A percentile compares a stretch with the other conserved stretches of the same genome.
phyloP scores from a whole-genome alignment of 1,284 basidiomycete species.

The Tilletia indica region DNA sequence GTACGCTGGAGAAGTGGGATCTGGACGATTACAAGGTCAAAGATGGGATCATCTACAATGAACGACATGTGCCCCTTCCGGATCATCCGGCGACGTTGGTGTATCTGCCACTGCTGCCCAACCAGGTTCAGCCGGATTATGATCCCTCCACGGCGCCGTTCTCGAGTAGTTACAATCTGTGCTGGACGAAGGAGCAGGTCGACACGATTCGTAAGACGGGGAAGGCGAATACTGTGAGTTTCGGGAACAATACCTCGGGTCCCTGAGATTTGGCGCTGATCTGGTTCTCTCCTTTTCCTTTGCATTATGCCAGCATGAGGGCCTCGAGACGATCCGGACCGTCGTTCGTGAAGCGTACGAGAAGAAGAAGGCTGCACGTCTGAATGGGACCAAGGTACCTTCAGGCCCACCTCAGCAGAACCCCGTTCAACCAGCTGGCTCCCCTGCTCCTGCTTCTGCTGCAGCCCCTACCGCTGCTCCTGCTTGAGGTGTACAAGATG shows the following conservation, averaged over 20 bases:
- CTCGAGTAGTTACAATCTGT: constrained; percentile 30
- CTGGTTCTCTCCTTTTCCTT: background rate
- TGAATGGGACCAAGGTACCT: background rate
- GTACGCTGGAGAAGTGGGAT: background rate
- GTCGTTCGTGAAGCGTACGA: constrained; percentile 30
- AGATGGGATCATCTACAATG: constrained; percentile 21
- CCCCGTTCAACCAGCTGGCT: background rate
- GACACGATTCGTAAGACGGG: constrained; percentile 29
- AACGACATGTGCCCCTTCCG: constrained; percentile 21
- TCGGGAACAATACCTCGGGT: background rate
- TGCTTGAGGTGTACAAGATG: too few relatives aligned
- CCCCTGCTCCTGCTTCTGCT: too few relatives aligned
- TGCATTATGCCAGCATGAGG: background rate
- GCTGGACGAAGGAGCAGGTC: constrained; percentile 31
- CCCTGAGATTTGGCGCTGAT: background rate
- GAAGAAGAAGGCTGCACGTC: constrained; percentile 22
- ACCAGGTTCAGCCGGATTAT: constrained; percentile 25
- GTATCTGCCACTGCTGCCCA: constrained; percentile 23
- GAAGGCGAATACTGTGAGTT: constrained; percentile 28
- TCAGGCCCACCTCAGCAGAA: background rate
- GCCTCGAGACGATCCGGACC: constrained; percentile 23
- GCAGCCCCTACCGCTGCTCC: too few relatives aligned
- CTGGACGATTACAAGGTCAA: constrained; percentile 6
- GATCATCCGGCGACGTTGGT: constrained; percentile 20
- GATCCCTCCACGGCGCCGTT: constrained; percentile 31